Base-by-base conservation (phyloP, 1,284 basidiomycete species). In the Chondrostereum purpureum region DNA sequence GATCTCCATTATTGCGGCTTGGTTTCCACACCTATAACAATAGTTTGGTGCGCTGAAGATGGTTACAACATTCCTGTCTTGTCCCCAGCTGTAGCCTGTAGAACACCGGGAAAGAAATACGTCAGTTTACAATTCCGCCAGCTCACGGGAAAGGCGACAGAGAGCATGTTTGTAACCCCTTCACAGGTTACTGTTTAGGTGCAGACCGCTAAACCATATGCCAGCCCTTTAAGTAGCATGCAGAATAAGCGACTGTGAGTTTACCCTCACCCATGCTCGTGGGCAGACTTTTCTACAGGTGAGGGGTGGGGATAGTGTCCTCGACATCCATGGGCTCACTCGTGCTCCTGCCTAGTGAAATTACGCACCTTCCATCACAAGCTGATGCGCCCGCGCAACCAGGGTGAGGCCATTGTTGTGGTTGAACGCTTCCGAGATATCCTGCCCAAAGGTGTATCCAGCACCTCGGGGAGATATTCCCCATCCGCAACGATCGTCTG, bases 1-100 rank as follows among this genome's bases (percentile, higher is more conserved):
- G 67, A 99, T 97, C 70, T 99, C 95, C 87, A 99, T 96, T 65
- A 99, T 99, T 41, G 96, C 96, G 40, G 95, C 95, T 65, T 99
- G 96, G 68, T 99, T 99, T 46, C 95, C 95, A 65, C 96, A 99
- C 64, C 96, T 80, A 76, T 99, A 99, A 71, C 96, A 99, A 70
- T 96, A 96, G 70, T 97, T 97, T 40, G 95, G 95, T 57, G 95
- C 95, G 53, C 94, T 97, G 74, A 98, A 99, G 63, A 99, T 98
- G 39, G 95, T 99, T 53, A 99, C 95, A n/a, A 99, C 96, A 62
- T 99, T 99, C 63, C 93, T 81, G 70, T 99, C 95, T 70, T 98
- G 95, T 51, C 93, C 93, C 94, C 95, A 98, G 64, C 93, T 95
- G 67, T 86, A 89, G 31, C 85, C 83, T 88, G 53, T 43, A 41